phyloP scores from a whole-genome alignment of 306 rosid species.

The Parietaria judaica region DNA sequence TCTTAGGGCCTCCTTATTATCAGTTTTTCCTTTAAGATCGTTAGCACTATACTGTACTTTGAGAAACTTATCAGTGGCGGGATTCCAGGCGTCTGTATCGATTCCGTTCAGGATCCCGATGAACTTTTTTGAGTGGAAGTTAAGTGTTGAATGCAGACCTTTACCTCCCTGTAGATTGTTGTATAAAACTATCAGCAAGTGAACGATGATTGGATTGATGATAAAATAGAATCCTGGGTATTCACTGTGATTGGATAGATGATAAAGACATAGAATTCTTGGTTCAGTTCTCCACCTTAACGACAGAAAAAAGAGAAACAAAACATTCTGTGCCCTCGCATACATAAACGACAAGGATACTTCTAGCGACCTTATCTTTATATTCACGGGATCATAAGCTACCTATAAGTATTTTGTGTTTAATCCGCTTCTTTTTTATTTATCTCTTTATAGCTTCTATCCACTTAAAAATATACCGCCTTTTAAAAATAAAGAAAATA shows the following conservation, averaged over 20 bases:
- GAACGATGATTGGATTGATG: too few species aligned
- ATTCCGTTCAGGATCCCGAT: slow-evolving; percentile 88
- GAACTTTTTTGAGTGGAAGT: slow-evolving; percentile 74
- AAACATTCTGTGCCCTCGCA: too few species aligned
- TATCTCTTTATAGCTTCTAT: too few species aligned
- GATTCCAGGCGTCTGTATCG: slow-evolving; percentile 91
- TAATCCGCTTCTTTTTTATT: too few species aligned
- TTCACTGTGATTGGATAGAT: too few species aligned
- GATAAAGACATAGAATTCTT: too few species aligned
- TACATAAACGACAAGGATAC: neutral
- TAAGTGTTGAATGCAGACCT: slow-evolving; percentile 82
- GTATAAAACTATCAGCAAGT: slow-evolving; percentile 15
- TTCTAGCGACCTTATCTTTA: neutral
- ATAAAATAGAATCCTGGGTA: neutral
- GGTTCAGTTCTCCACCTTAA: too few species aligned
- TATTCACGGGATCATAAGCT: neutral
- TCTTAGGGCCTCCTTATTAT: slow-evolving; percentile 77
- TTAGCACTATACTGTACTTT: slow-evolving; percentile 68
- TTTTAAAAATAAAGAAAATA: neutral
- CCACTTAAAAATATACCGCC: too few species aligned
- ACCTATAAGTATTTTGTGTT: neutral
- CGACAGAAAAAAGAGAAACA: too few species aligned
- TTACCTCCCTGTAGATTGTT: slow-evolving; percentile 63
- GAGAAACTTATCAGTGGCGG: slow-evolving; percentile 63
- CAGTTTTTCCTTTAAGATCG: slow-evolving; percentile 78